Evolutionary conservation across 139 green algal genomes (phyloP), one percentile per base, ranked within the genome.

Genomic region (Pseudopediastrum boryanum): DNA sequence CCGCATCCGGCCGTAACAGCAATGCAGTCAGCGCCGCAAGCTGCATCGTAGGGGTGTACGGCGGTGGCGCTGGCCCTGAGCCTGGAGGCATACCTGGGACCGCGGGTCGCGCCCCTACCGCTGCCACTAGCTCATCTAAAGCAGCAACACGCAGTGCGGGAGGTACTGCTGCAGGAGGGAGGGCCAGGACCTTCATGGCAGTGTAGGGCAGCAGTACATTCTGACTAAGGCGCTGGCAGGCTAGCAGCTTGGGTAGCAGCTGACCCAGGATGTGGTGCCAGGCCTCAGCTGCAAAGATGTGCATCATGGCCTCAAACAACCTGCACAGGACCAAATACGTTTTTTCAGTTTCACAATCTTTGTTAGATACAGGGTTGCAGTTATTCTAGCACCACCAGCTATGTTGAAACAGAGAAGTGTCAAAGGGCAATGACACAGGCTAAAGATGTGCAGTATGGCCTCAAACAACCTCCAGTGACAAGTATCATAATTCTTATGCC

Each of bases 201-300:
- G 59, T 65, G 31, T 65, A 80, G 1, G 59, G 67, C 46, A 77
- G 67, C 69, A 77, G 25, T 27, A 73, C 72, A 23, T 76, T 33
- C 6, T 50, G 58, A 35, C 77, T 51, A 0, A 77, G 61, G 52
- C 69, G 33, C 76, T 90, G 83, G 41, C 75, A 85, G 8, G 81
- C 81, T 3, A 84, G 78, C 25, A 92, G 79, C 68, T 85, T 81
- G 4, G 71, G 84, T 42, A 92, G 81, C 4, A 84, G 67, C 2
- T 21, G 7, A 2, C 81, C 80, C 16, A 84, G 86, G 52, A 88
- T 42, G 4, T 46, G 29, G n/a, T 69, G 71, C 87, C 87, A 92
- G 51, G 86, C 87, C 77, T 92, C 87, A 41, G 42, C 48, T 48
- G 59, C 67, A 67, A 66, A 54, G 69, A 82, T 71, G 1, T 43